Conservation (phyloP, 2,329 filamentous ascomycete species). For the Massarina eburnea region DNA sequence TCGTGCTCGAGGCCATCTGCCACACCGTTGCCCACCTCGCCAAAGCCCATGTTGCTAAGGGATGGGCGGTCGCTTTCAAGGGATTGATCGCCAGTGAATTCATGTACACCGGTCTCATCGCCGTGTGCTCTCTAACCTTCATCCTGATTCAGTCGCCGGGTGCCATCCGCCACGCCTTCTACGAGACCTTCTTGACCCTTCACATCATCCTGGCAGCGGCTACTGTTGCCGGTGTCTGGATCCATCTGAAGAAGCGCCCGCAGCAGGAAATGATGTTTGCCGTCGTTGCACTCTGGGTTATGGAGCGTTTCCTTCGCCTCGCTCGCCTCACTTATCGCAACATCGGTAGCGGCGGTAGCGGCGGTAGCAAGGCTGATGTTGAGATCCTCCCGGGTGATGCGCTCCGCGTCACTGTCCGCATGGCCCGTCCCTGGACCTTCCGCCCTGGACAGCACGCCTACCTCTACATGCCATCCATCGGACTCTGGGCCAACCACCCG, state of each 20-base stretch:
- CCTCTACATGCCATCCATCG: conserved; percentile 73
- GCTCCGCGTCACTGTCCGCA: conserved; percentile 69
- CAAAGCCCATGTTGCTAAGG: conserved; percentile 46
- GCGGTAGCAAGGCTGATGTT: conserved; percentile 68
- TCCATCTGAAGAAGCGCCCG: conserved; percentile 55
- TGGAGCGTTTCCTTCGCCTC: conserved; percentile 58
- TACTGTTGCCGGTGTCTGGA: conserved; percentile 66
- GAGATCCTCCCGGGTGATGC: conserved; percentile 78
- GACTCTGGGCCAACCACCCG: conserved; percentile 74
- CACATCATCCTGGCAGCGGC: conserved; percentile 67
- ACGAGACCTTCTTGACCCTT: conserved; percentile 74
- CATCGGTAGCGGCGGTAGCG: conserved; percentile 66
- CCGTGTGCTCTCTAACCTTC: conserved; percentile 61
- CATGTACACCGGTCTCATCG: conserved; percentile 65
- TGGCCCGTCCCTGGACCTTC: conserved; percentile 77
- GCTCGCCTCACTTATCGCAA: conserved; percentile 61
- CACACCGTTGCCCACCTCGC: conserved; percentile 65
- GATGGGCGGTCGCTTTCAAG: conserved; percentile 53
- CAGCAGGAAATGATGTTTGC: conserved; percentile 62
- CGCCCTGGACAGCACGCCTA: conserved; percentile 77
- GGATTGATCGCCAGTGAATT: conserved; percentile 48
- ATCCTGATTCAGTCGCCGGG: conserved; percentile 71
- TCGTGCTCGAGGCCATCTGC: conserved; percentile 67
- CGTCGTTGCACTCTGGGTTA: conserved; percentile 67
- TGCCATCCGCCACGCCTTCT: conserved; percentile 73